Conservation (phyloP, 1,284 basidiomycete genomes). For the Chalciporus sp. region DNA sequence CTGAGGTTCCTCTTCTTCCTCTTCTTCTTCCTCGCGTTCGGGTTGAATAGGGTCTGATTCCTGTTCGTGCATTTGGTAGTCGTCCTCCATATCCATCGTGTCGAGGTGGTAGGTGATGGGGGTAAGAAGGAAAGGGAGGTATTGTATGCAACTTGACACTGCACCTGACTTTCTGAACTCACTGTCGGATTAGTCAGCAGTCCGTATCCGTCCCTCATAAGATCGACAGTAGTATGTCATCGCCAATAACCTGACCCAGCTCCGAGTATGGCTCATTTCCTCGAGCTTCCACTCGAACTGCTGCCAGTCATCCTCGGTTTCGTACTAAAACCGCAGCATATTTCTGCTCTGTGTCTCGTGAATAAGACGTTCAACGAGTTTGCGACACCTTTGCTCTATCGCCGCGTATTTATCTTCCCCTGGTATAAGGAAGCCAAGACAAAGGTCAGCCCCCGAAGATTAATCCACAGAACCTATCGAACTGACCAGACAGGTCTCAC, state of each 20-base stretch:
- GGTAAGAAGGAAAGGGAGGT: constrained; percentile 8
- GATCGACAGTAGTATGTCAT: background rate
- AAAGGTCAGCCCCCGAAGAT: constrained; percentile 42
- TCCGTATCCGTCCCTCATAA: background rate
- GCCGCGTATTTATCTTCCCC: constrained; percentile 57
- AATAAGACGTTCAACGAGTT: constrained; percentile 54
- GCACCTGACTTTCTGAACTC: background rate
- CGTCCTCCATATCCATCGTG: constrained; percentile 50
- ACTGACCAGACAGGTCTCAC: constrained; percentile 43
- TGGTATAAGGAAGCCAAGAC: constrained; percentile 66
- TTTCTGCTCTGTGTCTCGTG: constrained; percentile 55
- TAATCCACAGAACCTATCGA: background rate
- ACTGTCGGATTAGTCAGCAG: constrained; percentile 28
- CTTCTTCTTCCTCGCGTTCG: constrained; percentile 40
- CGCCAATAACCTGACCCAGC: background rate
- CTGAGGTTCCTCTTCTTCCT: constrained; percentile 30
- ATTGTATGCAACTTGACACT: background rate
- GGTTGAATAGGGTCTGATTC: constrained; percentile 37
- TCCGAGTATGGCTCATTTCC: constrained; percentile 37
- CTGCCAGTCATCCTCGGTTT: constrained; percentile 54
- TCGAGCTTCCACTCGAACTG: constrained; percentile 62
- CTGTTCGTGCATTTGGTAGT: constrained; percentile 41
- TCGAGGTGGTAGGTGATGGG: constrained; percentile 35
- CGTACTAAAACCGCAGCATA: constrained; percentile 52
- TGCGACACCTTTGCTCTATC: constrained; percentile 53